Evolutionary conservation across 257 asterid genomes (phyloP).

Genomic region (Misopates orontium): DNA sequence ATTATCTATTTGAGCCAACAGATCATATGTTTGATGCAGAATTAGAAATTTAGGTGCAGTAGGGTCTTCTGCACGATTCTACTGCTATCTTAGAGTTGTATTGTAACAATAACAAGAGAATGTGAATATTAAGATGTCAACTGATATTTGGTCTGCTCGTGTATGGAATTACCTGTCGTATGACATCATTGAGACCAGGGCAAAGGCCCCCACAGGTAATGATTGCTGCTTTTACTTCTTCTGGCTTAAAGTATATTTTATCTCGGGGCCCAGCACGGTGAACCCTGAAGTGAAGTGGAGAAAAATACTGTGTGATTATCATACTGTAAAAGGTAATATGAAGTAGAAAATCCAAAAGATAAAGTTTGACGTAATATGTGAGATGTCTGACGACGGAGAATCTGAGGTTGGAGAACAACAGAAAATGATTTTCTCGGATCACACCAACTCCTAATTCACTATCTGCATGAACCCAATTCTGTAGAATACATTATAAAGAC

Average conservation of each 20-base stretch:
- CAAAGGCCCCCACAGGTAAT: conserved; percentile 98
- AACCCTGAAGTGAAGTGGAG: conserved; percentile 54
- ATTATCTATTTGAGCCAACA: conserved; percentile 8
- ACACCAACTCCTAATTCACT: background rate
- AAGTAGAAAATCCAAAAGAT: too few relatives aligned
- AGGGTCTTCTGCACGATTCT: background rate
- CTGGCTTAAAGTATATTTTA: conserved; percentile 80
- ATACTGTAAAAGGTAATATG: too few relatives aligned
- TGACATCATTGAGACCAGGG: conserved; percentile 95
- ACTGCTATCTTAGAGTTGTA: background rate
- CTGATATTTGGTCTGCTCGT: background rate
- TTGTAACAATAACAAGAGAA: background rate
- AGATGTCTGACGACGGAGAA: background rate
- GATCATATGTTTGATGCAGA: background rate
- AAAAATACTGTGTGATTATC: background rate
- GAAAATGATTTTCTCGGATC: background rate
- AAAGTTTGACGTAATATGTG: background rate
- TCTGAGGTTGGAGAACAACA: background rate
- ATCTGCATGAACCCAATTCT: background rate
- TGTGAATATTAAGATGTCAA: conserved; percentile 14
- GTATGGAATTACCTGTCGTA: conserved; percentile 63
- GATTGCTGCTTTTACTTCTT: conserved; percentile 88
- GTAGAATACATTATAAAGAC: background rate
- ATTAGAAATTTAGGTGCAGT: too few relatives aligned
- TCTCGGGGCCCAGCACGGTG: conserved; percentile 94